Conservation (phyloP, 2,329 filamentous ascomycete species). For the Xylaria sp. region DNA sequence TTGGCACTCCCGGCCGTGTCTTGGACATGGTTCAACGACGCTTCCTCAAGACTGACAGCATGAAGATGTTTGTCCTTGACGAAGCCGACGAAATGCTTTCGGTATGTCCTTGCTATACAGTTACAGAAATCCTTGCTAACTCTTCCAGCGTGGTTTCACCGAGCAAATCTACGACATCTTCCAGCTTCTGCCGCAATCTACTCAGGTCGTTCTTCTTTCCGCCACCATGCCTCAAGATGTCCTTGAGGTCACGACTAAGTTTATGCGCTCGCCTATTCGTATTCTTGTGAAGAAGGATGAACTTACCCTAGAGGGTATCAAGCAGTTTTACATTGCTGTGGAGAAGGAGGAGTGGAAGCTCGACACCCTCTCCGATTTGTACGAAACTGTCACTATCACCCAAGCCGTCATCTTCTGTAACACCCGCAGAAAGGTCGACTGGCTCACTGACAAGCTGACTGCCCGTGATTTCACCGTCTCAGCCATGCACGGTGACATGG, state of each 20-base stretch:
- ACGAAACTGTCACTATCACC: constrained; percentile 99
- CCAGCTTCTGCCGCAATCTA: constrained; percentile 96
- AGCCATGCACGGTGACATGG: constrained; percentile 99
- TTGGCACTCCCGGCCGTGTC: constrained; percentile 97
- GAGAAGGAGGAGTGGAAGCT: constrained; percentile 99
- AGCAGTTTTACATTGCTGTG: constrained; percentile 99
- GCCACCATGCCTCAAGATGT: constrained; percentile 99
- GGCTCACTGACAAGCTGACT: constrained; percentile 99
- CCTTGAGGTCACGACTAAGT: constrained; percentile 98
- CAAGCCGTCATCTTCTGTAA: constrained; percentile 99
- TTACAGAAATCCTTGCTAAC: constrained; percentile 42
- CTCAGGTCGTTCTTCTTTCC: constrained; percentile 96
- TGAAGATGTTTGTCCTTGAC: constrained; percentile 99
- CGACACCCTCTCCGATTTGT: constrained; percentile 96
- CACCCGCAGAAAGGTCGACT: constrained; percentile 99
- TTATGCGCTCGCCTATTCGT: constrained; percentile 99
- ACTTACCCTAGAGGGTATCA: constrained; percentile 99
- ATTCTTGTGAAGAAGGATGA: constrained; percentile 99
- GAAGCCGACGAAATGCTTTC: constrained; percentile 99
- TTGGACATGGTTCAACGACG: constrained; percentile 99
- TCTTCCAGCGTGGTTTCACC: constrained; percentile 85
- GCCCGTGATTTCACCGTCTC: constrained; percentile 99
- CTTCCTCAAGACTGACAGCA: constrained; percentile 93
- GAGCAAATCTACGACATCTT: constrained; percentile 99
- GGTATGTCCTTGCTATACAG: constrained; percentile 53